Conservation (phyloP, 768 basidiomycete genomes). For the Pleurotus giganteus region DNA sequence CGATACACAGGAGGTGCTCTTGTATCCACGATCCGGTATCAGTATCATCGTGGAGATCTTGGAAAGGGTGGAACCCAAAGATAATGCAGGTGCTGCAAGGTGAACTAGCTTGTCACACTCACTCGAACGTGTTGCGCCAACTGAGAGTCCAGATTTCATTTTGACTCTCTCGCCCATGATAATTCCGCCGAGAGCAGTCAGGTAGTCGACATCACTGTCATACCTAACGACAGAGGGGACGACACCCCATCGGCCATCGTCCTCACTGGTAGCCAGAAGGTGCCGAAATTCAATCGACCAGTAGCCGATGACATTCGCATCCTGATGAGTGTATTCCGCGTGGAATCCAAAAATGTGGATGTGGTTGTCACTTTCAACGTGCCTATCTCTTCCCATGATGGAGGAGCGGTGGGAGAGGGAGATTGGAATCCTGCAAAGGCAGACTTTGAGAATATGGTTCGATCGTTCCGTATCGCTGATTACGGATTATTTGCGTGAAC, state of each 20-base stretch:
- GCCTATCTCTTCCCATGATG: constrained; percentile 51
- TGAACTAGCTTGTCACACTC: constrained; percentile 30
- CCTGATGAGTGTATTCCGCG: constrained; percentile 77
- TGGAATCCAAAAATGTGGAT: constrained; percentile 70
- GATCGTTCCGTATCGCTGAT: constrained; percentile 64
- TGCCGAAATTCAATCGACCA: constrained; percentile 73
- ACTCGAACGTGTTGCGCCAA: constrained; percentile 10
- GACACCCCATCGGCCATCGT: constrained; percentile 57
- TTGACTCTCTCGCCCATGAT: constrained; percentile 87
- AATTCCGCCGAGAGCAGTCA: constrained; percentile 62
- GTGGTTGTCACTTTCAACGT: constrained; percentile 84
- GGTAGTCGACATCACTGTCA: constrained; percentile 40
- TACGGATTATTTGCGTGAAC: constrained; percentile 68
- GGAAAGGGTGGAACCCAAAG: constrained; percentile 59
- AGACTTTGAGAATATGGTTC: constrained; percentile 54
- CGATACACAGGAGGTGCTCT: constrained; percentile 91
- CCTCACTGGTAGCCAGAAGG: constrained; percentile 66
- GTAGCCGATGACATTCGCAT: constrained; percentile 69
- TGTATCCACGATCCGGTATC: constrained; percentile 63
- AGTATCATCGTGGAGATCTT: constrained; percentile 87
- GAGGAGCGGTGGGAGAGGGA: constrained; percentile 39
- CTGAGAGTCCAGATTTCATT: constrained; percentile 70
- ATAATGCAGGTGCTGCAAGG: constrained; percentile 67
- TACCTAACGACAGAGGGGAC: constrained; percentile 42
- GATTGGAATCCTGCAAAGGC: constrained; percentile 32